Evolutionary conservation across 1,139 yeast genomes (phyloP), one percentile per base, ranked within the genome.

Genomic region (Groenewaldozyma auringiensis): DNA sequence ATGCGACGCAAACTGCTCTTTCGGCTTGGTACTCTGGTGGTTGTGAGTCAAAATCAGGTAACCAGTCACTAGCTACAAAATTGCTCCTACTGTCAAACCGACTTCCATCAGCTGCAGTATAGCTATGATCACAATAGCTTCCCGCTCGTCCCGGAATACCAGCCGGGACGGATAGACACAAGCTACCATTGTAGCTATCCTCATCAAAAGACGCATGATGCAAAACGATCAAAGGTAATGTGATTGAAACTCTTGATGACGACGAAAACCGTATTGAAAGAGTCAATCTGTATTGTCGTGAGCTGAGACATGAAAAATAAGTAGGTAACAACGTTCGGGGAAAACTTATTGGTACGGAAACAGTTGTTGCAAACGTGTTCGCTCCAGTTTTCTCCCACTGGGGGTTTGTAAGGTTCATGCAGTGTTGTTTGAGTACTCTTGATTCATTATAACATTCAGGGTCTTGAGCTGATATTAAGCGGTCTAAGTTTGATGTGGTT

Each of bases 221-320:
- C 29, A 25, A 25, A 6, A 35, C 25, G 11, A 35, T 4, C 38
- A 35, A 20, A 6, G 38, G 38, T 18, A 35, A 35, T 9, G 34
- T n/a, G 44, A 45, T 20, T 6, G 22, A 32, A 4, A 33, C 37
- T 17, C 29, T 13, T n/a, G 43, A 40, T 14, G 37, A 11, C 14
- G 37, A 20, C 4, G 37, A 18, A 11, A 40, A 22, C 20, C 20
- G 37, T 14, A 40, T n/a, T 4, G 37, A 16, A 3, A 40, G 13
- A 4, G 8, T 21, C 6, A 40, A 3, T 20, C 35, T n/a, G 31
- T 40, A 40, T 17, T 40, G 43, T 13, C 43, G n/a, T 4, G 37
- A 31, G n/a, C 37, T 40, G 29, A 40, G 29, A 16, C 43, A 40
- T 16, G 37, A 31, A 17, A 31, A 40, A 17, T 32, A 40, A 4